Conservation (phyloP, 1,284 basidiomycete species). For the Cryptococcus sp. region DNA sequence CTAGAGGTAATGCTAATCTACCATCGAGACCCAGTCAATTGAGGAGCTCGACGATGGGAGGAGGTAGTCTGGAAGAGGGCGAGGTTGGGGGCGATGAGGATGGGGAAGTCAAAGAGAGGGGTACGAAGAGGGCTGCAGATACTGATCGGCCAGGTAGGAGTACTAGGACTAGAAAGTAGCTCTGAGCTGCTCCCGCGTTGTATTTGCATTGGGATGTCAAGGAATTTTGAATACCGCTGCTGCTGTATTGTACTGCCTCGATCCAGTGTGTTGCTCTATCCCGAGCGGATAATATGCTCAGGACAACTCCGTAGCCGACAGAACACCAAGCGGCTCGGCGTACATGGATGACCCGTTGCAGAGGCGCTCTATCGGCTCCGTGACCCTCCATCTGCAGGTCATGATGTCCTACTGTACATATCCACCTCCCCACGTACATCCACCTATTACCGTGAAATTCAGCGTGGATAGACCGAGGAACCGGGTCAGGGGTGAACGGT, state of each 20-base stretch:
- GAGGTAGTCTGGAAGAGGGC: constrained; percentile 21
- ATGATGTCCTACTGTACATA: not conserved
- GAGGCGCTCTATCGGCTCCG: no score
- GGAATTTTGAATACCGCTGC: no score
- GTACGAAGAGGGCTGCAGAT: constrained; percentile 1
- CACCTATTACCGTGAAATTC: no score
- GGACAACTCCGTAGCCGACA: no score
- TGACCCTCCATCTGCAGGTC: not conserved
- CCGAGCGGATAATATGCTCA: not conserved
- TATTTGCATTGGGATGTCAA: not conserved
- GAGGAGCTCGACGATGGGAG: constrained; percentile 19
- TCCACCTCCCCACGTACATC: not conserved
- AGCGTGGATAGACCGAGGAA: no score
- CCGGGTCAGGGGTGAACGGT: no score
- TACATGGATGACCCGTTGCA: no score
- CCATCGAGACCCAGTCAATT: constrained; percentile 20
- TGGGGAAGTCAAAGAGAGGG: constrained; percentile 8
- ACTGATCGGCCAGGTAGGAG: not conserved
- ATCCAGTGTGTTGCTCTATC: no score
- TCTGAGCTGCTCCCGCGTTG: not conserved
- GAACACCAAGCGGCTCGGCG: no score
- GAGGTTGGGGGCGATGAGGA: constrained; percentile 28
- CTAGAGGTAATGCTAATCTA: constrained; percentile 5
- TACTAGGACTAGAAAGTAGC: constrained; percentile 1
- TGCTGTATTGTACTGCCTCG: no score